Base-by-base conservation (phyloP, 176 grass and related monocot genomes). In the Rhipidocladum racemiflorum region DNA sequence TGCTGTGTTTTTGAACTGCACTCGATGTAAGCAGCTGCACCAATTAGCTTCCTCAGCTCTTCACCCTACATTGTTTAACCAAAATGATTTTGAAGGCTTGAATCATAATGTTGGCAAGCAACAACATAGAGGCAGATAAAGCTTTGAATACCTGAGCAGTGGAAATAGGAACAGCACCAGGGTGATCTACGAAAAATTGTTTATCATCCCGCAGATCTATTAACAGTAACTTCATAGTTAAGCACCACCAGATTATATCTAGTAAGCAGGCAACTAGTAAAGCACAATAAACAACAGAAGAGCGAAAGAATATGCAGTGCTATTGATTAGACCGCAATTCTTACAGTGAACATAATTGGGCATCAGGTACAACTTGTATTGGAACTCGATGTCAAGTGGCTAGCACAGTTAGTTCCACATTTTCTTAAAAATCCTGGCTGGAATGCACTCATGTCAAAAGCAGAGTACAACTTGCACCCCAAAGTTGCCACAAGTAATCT, bases 1-100 rank as follows among this genome's bases (percentile, higher is more conserved):
- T 91, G 89, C 86, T 94, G 92, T 28, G 92, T 94, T 75, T 94
- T 94, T 36, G 89, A 92, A 69, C 78, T 92, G 87, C 92, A 91
- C 45, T 94, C 92, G 18, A 91, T 89, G 76, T 94, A 94, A 38
- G 89, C 76, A 21, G 83, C 78, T 73, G 92, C 92, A 0, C 86
- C 92, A 38, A 94, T 87, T 71, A 89, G 70, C 81, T 94, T 94
- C 86, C 81, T 87, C 80, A 94, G 84, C 72, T 94, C 92, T 70
- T 94, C 92, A 0, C 92, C 92, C 92, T 94, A 75, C 34, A 85
- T 16, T 57, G 63, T 72, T 84, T 40, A 74, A 21, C 29, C 29
- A 79, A 85, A 40, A 63, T 5, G 46, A 83, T 29, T 11, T 50
- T 30, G 29, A 62, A 10, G 17, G 4, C 1, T 32, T 13, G 25